phyloP scores from a whole-genome alignment of 148 eudicot species.

The Rhododendron ferrugineum region DNA sequence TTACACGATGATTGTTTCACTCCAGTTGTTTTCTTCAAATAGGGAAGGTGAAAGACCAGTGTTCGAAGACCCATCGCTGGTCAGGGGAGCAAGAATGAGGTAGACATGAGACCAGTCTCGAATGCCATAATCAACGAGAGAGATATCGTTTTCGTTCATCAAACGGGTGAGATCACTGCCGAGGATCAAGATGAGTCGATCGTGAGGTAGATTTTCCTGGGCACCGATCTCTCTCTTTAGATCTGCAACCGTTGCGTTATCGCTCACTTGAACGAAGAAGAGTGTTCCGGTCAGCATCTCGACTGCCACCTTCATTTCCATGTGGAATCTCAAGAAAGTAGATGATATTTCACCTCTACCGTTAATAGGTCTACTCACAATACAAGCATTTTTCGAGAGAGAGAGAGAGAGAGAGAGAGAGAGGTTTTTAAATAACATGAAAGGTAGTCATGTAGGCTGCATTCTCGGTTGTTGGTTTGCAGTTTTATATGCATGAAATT shows the following conservation, averaged over 20 bases:
- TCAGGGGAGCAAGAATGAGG: conserved; percentile 24
- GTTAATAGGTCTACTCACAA: not conserved
- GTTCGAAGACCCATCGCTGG: not conserved
- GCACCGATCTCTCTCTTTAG: conserved; percentile 38
- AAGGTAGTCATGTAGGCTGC: conserved; percentile 11
- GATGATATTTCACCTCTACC: not conserved
- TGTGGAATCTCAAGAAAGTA: not conserved
- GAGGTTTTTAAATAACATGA: not conserved
- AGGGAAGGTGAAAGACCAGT: no score
- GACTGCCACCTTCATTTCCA: conserved; percentile 34
- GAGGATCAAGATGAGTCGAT: conserved; percentile 30
- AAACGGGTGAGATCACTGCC: not conserved
- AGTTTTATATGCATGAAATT: not conserved
- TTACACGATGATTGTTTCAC: no score
- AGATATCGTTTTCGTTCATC: conserved; percentile 28
- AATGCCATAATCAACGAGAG: conserved; percentile 33
- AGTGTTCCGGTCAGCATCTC: conserved; percentile 49
- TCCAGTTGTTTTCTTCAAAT: no score
- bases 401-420: conserved; percentile 7
- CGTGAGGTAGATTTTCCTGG: conserved; percentile 20
- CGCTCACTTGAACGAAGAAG: conserved; percentile 35
- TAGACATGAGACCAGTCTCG: conserved; percentile 39
- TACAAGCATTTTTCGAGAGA: not conserved
- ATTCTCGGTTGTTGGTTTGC: conserved; percentile 7
- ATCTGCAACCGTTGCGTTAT: conserved; percentile 40